Conservation (phyloP, 768 basidiomycete genomes). For the Rhodotorula paludigena region DNA sequence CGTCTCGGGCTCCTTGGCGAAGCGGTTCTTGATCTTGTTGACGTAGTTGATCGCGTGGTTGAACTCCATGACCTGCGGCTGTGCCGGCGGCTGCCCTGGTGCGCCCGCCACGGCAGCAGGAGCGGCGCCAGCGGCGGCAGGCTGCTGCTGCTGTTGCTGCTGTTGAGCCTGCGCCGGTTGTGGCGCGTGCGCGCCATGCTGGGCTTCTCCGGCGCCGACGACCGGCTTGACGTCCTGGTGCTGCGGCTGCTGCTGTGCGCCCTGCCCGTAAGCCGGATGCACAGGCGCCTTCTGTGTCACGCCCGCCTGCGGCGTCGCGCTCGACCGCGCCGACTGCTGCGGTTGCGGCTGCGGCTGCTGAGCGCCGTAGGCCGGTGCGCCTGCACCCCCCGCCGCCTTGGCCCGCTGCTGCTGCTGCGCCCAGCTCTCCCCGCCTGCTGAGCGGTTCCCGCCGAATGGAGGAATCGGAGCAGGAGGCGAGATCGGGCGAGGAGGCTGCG, state of each 20-base stretch:
- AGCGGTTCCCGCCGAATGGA: constrained; percentile 18
- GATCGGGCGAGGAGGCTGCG: constrained; percentile 10
- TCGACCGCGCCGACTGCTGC: neutral
- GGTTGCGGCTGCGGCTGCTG: constrained; percentile 2
- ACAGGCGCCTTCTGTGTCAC: neutral
- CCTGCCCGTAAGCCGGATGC: neutral
- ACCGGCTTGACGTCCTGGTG: constrained; percentile 1
- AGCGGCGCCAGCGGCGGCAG: neutral
- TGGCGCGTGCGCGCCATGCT: neutral
- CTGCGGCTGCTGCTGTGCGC: neutral
- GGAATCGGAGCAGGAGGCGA: constrained; percentile 31
- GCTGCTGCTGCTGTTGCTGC: neutral
- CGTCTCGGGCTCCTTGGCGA: constrained; percentile 76
- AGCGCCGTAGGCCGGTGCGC: neutral
- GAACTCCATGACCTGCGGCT: constrained; percentile 43
- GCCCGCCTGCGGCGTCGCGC: neutral
- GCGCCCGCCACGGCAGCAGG: neutral
- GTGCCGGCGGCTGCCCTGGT: neutral
- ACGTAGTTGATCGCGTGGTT: constrained; percentile 94
- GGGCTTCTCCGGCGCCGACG: neutral
- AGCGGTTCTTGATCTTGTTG: constrained; percentile 96
- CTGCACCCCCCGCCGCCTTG: no score
- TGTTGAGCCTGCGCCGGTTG: neutral
- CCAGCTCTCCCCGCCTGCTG: neutral
- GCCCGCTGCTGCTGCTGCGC: neutral